Evolutionary conservation across 2,329 filamentous ascomycete species (phyloP).

Genomic region (Colletotrichum sp.): DNA sequence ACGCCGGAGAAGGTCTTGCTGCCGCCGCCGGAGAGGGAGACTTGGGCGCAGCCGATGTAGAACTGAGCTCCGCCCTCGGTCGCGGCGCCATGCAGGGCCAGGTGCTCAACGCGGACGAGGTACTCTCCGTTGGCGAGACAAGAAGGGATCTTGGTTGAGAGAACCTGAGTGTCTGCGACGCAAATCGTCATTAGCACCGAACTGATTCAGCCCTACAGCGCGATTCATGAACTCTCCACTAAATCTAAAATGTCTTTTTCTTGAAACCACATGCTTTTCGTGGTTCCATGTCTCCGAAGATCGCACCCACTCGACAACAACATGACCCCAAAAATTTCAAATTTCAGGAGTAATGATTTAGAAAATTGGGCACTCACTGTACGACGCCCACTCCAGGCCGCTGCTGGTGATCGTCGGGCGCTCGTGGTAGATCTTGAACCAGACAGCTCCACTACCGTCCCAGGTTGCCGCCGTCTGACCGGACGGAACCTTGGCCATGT

Average conservation of each 20-base stretch:
- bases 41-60: constrained; percentile 45
- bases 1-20: constrained; percentile 36
- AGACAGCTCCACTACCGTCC: constrained; percentile 35
- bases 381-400: constrained; percentile 43
- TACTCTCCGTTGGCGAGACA: constrained; percentile 42
- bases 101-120: constrained; percentile 52
- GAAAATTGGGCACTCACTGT: constrained; percentile 25
- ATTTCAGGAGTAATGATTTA: not conserved
- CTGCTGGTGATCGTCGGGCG: constrained; percentile 36
- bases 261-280: not conserved
- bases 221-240: not conserved
- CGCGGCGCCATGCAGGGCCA: constrained; percentile 48
- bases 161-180: not conserved
- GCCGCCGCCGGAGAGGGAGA: constrained; percentile 46
- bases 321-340: not conserved
- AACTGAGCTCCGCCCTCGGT: constrained; percentile 47
- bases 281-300: not conserved
- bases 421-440: constrained; percentile 43
- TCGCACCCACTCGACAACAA: not conserved
- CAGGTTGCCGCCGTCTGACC: constrained; percentile 34
- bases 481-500: constrained; percentile 38
- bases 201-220: constrained; percentile 10
- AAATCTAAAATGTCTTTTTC: not conserved
- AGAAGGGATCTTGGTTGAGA: constrained; percentile 8
- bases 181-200: not conserved